Percentiles rank a stretch among this genome's conserved stretches.
Conservation (phyloP, 768 basidiomycete genomes). For the Russula virescens region DNA sequence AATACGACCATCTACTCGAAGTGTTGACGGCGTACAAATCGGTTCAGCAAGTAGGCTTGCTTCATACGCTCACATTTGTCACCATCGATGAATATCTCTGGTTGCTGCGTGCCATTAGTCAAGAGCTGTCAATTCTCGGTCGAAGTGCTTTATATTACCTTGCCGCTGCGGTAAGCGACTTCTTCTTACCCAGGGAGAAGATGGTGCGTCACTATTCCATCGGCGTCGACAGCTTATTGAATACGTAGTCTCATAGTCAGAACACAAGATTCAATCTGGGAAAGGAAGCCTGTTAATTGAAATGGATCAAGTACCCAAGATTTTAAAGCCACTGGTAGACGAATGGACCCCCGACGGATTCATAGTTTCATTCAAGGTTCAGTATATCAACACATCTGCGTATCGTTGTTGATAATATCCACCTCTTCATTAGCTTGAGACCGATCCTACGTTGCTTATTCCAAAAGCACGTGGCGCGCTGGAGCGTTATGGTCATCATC, state of each 20-base stretch:
- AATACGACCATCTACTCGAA: constrained; percentile 59
- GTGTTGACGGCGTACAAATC: constrained; percentile 77
- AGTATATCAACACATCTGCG: constrained; percentile 2
- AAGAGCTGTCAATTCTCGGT: constrained; percentile 66
- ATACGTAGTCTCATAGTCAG: constrained; percentile 52
- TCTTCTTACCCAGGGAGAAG: constrained; percentile 87
- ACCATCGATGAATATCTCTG: constrained; percentile 97
- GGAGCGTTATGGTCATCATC: constrained; percentile 92
- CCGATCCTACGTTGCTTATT: constrained; percentile 73
- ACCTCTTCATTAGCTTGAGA: constrained; percentile 70
- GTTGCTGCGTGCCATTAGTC: constrained; percentile 76
- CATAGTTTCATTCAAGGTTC: constrained; percentile 95
- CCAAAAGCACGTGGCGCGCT: constrained; percentile 88
- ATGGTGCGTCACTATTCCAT: constrained; percentile 52
- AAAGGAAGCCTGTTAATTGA: constrained; percentile 91
- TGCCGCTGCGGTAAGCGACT: constrained; percentile 97
- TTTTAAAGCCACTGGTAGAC: constrained; percentile 85
- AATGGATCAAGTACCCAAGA: constrained; percentile 99
- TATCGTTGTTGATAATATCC: not conserved
- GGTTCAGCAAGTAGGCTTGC: constrained; percentile 64
- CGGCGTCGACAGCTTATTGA: not conserved
- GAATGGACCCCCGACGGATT: constrained; percentile 91
- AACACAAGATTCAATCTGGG: constrained; percentile 97
- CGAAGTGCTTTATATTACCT: constrained; percentile 88
- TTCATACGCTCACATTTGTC: constrained; percentile 85